Percentiles rank a stretch among this genome's conserved stretches.
These are phyloP conservation scores for Auriscalpium microsporum DNA, from an alignment of 768 basidiomycete genomes.

Conservation along the genomic window DNA sequence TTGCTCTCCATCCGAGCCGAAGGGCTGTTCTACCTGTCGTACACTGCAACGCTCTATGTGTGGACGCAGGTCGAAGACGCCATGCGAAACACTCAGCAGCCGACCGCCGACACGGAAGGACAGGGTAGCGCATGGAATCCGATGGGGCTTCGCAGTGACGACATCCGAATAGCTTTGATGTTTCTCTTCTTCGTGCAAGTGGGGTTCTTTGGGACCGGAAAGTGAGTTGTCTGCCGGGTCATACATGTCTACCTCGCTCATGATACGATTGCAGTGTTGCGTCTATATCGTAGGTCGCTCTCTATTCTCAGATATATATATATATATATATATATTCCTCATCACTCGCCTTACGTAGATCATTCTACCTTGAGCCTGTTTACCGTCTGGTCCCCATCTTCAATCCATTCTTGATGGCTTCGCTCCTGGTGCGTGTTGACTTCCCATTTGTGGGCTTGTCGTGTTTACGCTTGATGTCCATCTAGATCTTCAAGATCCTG, in stretches of 20 bases:
- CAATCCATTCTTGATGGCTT: constrained; percentile 76
- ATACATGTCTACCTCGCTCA: neutral
- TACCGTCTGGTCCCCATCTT: constrained; percentile 83
- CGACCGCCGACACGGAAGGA: neutral
- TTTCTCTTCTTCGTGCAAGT: constrained; percentile 85
- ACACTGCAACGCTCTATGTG: constrained; percentile 47
- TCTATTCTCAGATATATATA: neutral
- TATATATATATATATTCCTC: constrained; percentile 1
- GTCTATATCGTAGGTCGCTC: constrained; percentile 10
- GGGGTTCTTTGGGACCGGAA: constrained; percentile 80
- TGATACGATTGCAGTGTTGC: constrained; percentile 13
- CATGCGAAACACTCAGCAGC: constrained; percentile 12
- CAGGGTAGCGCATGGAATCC: constrained; percentile 15
- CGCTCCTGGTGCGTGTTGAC: constrained; percentile 46
- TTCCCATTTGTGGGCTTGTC: neutral
- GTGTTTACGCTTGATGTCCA: neutral
- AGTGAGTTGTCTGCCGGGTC: constrained; percentile 37
- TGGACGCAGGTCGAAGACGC: constrained; percentile 62
- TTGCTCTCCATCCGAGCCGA: constrained; percentile 78
- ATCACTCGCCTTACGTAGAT: constrained; percentile 63
- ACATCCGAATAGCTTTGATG: constrained; percentile 67
- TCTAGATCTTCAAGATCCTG: constrained; percentile 73
- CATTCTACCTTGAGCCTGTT: constrained; percentile 83
- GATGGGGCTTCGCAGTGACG: constrained; percentile 30
- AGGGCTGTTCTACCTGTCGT: constrained; percentile 70